phyloP scores from a whole-genome alignment of 129 eudicot species.

The Dittrichia graveolens region DNA sequence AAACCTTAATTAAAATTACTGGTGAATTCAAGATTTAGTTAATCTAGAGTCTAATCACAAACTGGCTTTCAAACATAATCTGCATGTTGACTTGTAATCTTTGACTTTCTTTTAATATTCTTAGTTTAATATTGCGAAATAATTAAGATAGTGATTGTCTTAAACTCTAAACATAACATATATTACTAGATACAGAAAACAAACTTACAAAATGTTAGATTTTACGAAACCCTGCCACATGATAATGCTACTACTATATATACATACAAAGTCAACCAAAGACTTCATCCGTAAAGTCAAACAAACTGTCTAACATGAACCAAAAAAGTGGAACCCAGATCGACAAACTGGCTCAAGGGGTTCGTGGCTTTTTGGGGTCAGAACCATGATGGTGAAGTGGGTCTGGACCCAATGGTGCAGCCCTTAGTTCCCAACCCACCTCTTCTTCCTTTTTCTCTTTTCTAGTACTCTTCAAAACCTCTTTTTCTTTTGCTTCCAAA shows the following conservation, averaged over 20 bases:
- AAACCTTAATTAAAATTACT: no score
- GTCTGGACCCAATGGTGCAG: conserved; percentile 49
- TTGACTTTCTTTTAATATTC: no score
- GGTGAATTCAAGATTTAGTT: no score
- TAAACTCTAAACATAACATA: not conserved
- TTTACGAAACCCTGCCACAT: not conserved
- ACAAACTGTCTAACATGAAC: conserved; percentile 15
- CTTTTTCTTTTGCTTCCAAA: conserved; percentile 24
- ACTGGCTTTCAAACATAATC: no score
- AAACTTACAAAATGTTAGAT: conserved; percentile 23
- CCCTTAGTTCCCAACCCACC: conserved; percentile 43
- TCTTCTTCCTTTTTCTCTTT: not conserved
- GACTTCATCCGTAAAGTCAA: conserved; percentile 2
- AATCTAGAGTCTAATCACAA: no score
- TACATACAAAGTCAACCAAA: not conserved
- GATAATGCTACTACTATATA: conserved; percentile 2
- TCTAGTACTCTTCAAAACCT: conserved; percentile 3
- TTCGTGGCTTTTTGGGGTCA: conserved; percentile 39
- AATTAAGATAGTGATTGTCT: no score
- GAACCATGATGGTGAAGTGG: conserved; percentile 50
- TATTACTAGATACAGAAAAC: conserved; percentile 13
- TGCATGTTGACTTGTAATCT: no score
- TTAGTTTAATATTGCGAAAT: no score
- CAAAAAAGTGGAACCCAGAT: conserved; percentile 17
- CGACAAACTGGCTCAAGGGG: conserved; percentile 28